These are phyloP conservation scores for Geranium incanum DNA, from an alignment of 441 rosid genomes.

Conservation along the genomic window DNA sequence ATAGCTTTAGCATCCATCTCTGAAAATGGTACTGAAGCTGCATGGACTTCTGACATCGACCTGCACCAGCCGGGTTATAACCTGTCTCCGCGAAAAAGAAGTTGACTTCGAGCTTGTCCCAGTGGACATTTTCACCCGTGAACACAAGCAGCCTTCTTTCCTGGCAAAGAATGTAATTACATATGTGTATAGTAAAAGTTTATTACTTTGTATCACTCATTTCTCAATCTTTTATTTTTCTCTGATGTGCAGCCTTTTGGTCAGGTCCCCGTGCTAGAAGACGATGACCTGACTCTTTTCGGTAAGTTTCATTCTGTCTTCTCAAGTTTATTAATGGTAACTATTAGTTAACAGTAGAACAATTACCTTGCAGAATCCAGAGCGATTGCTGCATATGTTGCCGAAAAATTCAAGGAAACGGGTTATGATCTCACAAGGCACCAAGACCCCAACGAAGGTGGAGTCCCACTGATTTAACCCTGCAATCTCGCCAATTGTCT, in stretches of 20 bases:
- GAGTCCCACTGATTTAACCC: conserved; percentile 69
- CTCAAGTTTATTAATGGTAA: background rate
- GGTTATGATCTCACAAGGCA: conserved; percentile 50
- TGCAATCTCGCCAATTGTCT: conserved; percentile 42
- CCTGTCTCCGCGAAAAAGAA: conserved; percentile 53
- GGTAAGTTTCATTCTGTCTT: conserved; percentile 31
- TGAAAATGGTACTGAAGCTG: conserved; percentile 44
- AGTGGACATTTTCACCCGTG: conserved; percentile 45
- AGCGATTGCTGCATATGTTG: conserved; percentile 56
- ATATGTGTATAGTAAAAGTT: background rate
- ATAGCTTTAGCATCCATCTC: background rate
- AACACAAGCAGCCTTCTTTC: conserved; percentile 50
- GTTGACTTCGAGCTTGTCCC: conserved; percentile 58
- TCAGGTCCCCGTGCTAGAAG: conserved; percentile 65
- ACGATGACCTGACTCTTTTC: conserved; percentile 55
- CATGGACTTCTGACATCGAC: conserved; percentile 50
- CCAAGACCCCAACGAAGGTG: conserved; percentile 43
- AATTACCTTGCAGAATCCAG: conserved; percentile 47
- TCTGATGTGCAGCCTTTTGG: conserved; percentile 56
- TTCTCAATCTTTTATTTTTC: background rate
- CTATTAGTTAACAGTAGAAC: background rate
- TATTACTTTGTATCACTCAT: background rate
- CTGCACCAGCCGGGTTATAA: conserved; percentile 46
- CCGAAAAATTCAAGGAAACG: conserved; percentile 48
- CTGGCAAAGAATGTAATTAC: conserved; percentile 48